Evolutionary conservation across 192 early-diverging fungal species (phyloP).

Genomic region (Pilaira anomala): DNA sequence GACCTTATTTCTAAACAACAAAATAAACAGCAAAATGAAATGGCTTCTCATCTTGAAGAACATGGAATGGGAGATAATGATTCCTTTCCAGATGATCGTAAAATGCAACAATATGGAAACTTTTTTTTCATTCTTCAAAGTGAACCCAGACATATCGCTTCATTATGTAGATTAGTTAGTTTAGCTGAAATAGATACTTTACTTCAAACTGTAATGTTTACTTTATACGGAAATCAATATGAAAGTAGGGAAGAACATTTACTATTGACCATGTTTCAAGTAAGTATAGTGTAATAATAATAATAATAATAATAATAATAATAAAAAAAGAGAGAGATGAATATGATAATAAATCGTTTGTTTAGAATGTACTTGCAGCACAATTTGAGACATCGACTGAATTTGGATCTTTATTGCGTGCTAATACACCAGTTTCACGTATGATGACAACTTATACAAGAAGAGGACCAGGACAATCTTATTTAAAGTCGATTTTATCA

Average conservation of each 20-base stretch:
- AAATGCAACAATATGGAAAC: constrained; percentile 85
- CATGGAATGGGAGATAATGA: constrained; percentile 35
- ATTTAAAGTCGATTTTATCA: constrained; percentile 82
- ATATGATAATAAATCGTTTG: neutral
- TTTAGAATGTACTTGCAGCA: constrained; percentile 72
- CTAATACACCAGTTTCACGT: constrained; percentile 95
- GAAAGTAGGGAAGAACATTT: constrained; percentile 95
- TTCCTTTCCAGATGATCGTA: constrained; percentile 75
- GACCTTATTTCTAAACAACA: constrained; percentile 3
- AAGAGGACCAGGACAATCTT: constrained; percentile 89
- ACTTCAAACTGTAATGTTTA: constrained; percentile 95
- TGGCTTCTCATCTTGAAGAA: constrained; percentile 72
- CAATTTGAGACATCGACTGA: constrained; percentile 90
- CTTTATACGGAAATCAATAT: constrained; percentile 94
- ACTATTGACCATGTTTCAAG: constrained; percentile 94
- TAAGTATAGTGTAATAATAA: constrained; percentile 23
- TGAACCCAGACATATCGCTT: constrained; percentile 89
- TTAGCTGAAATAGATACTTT: constrained; percentile 91
- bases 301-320: neutral
- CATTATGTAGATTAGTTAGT: constrained; percentile 77
- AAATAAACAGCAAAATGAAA: constrained; percentile 66
- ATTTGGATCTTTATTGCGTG: constrained; percentile 89
- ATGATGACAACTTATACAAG: constrained; percentile 99
- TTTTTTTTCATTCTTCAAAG: constrained; percentile 90
- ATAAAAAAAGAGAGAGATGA: neutral